Percentiles rank a stretch among this genome's conserved stretches.
Evolutionary conservation across 495 filamentous ascomycete species (phyloP).

Genomic region (Podospora sp.): DNA sequence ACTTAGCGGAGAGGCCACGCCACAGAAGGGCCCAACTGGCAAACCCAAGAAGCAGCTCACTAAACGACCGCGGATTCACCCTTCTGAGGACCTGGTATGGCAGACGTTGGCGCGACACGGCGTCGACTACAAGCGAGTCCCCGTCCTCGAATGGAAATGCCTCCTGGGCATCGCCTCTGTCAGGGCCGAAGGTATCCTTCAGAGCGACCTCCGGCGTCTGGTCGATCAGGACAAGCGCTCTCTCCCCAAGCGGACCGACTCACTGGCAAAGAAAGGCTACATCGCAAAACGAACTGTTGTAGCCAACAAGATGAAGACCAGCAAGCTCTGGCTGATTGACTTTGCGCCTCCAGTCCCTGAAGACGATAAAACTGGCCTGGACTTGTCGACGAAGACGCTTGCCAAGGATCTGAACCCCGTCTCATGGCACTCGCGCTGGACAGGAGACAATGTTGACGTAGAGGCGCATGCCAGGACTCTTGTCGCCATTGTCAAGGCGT

Average conservation of each 20-base stretch:
- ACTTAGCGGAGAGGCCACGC: not conserved
- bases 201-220: conserved; percentile 72
- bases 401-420: conserved; percentile 48
- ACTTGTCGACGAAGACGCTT: conserved; percentile 38
- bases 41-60: conserved; percentile 33
- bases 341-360: conserved; percentile 54
- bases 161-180: conserved; percentile 79
- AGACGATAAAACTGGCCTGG: conserved; percentile 36
- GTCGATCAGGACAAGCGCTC: conserved; percentile 90
- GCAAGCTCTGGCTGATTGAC: conserved; percentile 63
- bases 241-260: conserved; percentile 77
- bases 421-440: conserved; percentile 52
- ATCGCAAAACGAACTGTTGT: conserved; percentile 77
- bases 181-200: conserved; percentile 70
- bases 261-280: conserved; percentile 75
- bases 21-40: conserved; percentile 3
- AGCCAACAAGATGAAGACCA: conserved; percentile 66
- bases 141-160: conserved; percentile 68
- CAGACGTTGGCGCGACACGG: conserved; percentile 78
- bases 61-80: conserved; percentile 36
- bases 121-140: conserved; percentile 68
- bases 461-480: conserved; percentile 49
- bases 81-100: conserved; percentile 63
- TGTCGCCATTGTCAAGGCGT: conserved; percentile 52
- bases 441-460: conserved; percentile 55